phyloP scores from a whole-genome alignment of 345 rosid genomes.

The Crucihimalaya himalaica region DNA sequence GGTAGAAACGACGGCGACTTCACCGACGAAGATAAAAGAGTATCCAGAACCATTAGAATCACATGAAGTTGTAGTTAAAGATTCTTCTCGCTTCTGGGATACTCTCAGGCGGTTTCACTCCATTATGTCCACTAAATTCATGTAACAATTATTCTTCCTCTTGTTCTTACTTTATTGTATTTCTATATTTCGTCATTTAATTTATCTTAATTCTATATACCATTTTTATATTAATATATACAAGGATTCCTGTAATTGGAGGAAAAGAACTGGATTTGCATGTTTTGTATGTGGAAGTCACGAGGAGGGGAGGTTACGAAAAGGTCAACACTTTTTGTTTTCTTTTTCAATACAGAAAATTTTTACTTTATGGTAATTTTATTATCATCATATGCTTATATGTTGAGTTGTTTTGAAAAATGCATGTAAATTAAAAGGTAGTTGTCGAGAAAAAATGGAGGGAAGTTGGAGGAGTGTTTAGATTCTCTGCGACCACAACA shows the following conservation, averaged over 20 bases:
- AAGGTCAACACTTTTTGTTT: slow-evolving; percentile 51
- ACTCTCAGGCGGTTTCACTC: slow-evolving; percentile 88
- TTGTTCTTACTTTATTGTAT: not conserved
- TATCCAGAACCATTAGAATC: slow-evolving; percentile 70
- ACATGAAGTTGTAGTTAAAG: slow-evolving; percentile 57
- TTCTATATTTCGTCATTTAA: not conserved
- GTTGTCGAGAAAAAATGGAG: slow-evolving; percentile 99
- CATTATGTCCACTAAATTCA: slow-evolving; percentile 74
- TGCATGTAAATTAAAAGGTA: slow-evolving; percentile 53
- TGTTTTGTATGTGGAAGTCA: slow-evolving; percentile 80
- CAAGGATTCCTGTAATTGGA: slow-evolving; percentile 98
- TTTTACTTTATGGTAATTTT: not conserved
- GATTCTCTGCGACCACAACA: slow-evolving; percentile 85
- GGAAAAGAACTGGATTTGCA: slow-evolving; percentile 95
- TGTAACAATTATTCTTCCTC: slow-evolving; percentile 44
- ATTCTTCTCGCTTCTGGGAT: slow-evolving; percentile 71
- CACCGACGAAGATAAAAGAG: slow-evolving; percentile 38
- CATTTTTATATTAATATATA: not conserved
- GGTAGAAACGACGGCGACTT: slow-evolving; percentile 34
- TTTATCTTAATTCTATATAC: not conserved
- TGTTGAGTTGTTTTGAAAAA: not conserved
- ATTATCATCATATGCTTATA: not conserved
- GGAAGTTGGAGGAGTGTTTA: slow-evolving; percentile 91
- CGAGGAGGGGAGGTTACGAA: slow-evolving; percentile 85
- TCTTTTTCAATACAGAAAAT: slow-evolving; percentile 5